Evolutionary conservation across 2,329 filamentous ascomycete genomes (phyloP), one percentile per base, ranked within the genome.

Genomic region (Microdochium nivale): DNA sequence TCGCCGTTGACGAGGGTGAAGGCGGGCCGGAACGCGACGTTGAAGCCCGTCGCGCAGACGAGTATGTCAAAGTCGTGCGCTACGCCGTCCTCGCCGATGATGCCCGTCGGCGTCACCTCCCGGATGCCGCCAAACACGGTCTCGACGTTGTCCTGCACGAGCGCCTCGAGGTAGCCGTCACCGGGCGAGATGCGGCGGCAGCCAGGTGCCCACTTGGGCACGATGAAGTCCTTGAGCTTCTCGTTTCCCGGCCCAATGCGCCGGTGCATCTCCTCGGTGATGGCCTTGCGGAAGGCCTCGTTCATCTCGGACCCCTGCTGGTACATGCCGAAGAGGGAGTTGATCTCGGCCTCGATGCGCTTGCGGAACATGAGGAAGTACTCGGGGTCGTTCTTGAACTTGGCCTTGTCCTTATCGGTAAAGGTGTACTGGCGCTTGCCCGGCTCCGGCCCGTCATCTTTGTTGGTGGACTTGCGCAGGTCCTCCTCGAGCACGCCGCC

Each of bases 1-100:
- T 65, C 59, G 52, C 66, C 67, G 1, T 76, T 78, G 2, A 67
- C 63, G 7, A 81, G 70, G 13, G 70, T 68, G 25, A 80, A 63
- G 3, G 33, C 27, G 7, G 57, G 53, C 35, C 55, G 46, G 49
- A 55, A 59, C 4, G 57, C 53, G 7, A 56, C 56, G 37, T 57
- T 49, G 37, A 59, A 60, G 2, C 58, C 58, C 11, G 58, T 60
- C 1, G 58, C 58, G 16, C 66, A 59, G 32, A 66, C 56, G 10
- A 69, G 55, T 5, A 67, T 57, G 48, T 68, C 65, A 9, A 63
- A 56, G n/a, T 62, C 57, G 35, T 62, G 53, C 21, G 58, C 53
- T 7, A 52, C 50, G 2, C 65, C 65, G 48, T 67, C 57, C 2
- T 59, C 57, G 37, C 58, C 59, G 25, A 58, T 43, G 9, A 63